phyloP scores from a whole-genome alignment of 225 moss, liverwort and hornwort genomes.

The Pleurozium schreberi region DNA sequence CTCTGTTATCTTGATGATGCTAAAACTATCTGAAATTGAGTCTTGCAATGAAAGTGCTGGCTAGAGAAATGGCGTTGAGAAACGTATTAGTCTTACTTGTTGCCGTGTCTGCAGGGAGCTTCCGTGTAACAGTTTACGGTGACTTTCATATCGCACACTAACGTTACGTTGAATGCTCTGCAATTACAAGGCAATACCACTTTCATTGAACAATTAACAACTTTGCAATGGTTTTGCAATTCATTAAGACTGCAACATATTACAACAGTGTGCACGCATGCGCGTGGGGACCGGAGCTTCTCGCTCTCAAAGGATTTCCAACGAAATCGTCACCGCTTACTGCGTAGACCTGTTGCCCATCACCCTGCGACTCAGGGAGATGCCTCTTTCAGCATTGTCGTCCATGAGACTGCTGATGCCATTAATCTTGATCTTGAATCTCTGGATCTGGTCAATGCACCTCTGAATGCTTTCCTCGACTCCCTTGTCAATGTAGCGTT shows the following conservation, averaged over 20 bases:
- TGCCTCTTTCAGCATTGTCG: background rate
- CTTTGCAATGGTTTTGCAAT: too few species aligned
- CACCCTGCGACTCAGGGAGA: background rate
- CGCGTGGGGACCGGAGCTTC: too few species aligned
- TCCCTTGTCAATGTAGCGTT: background rate
- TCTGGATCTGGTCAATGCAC: background rate
- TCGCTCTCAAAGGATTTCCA: too few species aligned
- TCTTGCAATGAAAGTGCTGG: background rate
- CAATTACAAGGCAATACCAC: too few species aligned
- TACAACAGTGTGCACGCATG: too few species aligned
- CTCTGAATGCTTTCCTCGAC: background rate
- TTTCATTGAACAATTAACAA: too few species aligned
- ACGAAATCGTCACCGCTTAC: too few species aligned
- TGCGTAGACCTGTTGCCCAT: too few species aligned
- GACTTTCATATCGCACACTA: too few species aligned
- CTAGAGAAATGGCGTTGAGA: background rate
- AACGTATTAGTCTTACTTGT: background rate
- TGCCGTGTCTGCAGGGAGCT: constrained; percentile 43
- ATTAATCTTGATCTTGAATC: background rate
- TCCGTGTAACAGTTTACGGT: constrained; percentile 87
- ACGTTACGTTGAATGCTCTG: too few species aligned
- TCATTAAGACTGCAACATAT: too few species aligned
- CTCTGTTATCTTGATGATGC: background rate
- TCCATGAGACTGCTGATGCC: background rate
- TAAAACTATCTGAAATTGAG: background rate